Conservation (phyloP, 78 protist species). For the Pigoraptor vietnamica region DNA sequence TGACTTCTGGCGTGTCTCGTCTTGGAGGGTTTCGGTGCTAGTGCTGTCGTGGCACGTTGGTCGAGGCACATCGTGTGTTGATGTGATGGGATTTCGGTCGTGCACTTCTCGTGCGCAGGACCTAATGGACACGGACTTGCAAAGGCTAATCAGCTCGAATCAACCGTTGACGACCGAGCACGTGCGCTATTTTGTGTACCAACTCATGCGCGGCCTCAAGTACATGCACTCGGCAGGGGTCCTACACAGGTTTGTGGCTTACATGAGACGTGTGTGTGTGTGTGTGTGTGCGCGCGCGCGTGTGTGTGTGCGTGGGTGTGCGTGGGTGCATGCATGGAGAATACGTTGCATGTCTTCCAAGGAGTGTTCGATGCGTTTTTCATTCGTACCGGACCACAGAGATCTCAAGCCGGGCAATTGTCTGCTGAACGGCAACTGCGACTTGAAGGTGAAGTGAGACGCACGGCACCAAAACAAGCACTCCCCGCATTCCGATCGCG, state of each 20-base stretch:
- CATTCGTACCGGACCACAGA: no score
- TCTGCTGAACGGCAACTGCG: conserved; percentile 90
- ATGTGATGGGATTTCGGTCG: no score
- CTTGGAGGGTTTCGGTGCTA: conserved; percentile 16
- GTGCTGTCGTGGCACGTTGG: neutral
- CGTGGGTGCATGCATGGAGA: no score
- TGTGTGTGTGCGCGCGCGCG: no score
- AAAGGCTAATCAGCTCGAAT: conserved; percentile 74
- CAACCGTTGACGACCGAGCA: conserved; percentile 92
- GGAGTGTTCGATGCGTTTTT: no score
- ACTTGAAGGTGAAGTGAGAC: conserved; percentile 44
- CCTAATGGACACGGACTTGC: conserved; percentile 93
- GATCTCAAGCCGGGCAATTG: conserved; percentile 87
- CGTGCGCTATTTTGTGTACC: conserved; percentile 32
- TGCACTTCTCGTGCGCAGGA: conserved; percentile 73
- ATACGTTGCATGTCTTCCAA: no score
- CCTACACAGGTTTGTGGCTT: conserved; percentile 87
- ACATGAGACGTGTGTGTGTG: no score
- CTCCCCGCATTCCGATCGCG: no score
- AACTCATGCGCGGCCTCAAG: conserved; percentile 88
- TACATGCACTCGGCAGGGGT: conserved; percentile 94
- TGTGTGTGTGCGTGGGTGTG: no score
- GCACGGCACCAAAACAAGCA: no score
- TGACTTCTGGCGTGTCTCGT: neutral
- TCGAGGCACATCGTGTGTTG: neutral